Conservation (phyloP, 1,139 yeast genomes). For the Debaryomycetaceae sp. region DNA sequence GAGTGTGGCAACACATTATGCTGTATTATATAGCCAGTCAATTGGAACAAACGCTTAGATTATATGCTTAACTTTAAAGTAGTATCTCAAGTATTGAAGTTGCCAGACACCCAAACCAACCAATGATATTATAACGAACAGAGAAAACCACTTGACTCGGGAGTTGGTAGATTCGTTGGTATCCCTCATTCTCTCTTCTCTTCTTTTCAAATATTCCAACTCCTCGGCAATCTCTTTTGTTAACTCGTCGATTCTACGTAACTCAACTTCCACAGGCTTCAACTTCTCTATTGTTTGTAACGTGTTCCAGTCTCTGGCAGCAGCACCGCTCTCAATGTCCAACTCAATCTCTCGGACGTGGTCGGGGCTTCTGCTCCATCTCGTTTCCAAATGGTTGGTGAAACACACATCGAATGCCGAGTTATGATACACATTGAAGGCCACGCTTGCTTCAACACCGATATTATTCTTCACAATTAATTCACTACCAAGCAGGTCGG, state of each 20-base stretch:
- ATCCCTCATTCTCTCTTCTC: constrained; percentile 92
- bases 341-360: constrained; percentile 69
- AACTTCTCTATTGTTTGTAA: constrained; percentile 89
- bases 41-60: constrained; percentile 41
- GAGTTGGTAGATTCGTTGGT: constrained; percentile 92
- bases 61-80: constrained; percentile 92
- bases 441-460: constrained; percentile 64
- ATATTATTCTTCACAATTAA: constrained; percentile 63
- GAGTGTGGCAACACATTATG: neutral
- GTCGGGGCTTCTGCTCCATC: constrained; percentile 27
- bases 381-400: constrained; percentile 55
- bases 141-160: constrained; percentile 81
- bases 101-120: constrained; percentile 88
- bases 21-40: constrained; percentile 1
- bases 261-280: constrained; percentile 87
- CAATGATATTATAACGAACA: constrained; percentile 63
- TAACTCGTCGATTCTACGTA: constrained; percentile 79
- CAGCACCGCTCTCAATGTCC: constrained; percentile 93
- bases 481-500: constrained; percentile 69
- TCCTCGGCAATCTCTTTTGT: constrained; percentile 76
- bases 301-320: constrained; percentile 97
- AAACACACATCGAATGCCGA: constrained; percentile 92
- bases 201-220: constrained; percentile 73
- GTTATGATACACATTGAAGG: constrained; percentile 79
- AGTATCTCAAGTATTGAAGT: constrained; percentile 83